Conservation (phyloP, 352 stramenopile species). For the Phytophthora tentaculata region DNA sequence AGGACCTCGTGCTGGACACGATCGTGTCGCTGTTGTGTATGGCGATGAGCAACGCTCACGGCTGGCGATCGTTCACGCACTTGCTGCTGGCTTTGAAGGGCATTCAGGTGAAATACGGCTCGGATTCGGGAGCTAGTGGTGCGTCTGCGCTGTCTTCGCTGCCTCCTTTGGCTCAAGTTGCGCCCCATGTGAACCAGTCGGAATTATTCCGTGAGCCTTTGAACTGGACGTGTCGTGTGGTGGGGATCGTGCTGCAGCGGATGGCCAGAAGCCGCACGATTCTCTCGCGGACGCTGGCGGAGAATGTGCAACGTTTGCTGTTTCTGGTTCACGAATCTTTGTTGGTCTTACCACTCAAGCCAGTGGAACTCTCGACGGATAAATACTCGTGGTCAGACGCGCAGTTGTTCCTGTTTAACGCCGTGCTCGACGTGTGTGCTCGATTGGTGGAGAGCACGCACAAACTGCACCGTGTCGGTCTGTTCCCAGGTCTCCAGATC, state of each 20-base stretch:
- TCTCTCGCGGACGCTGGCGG: slow-evolving; percentile 67
- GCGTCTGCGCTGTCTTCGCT: slow-evolving; percentile 23
- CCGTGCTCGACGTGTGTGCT: slow-evolving; percentile 75
- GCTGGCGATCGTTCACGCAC: slow-evolving; percentile 72
- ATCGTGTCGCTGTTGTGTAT: slow-evolving; percentile 82
- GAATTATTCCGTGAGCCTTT: slow-evolving; percentile 55
- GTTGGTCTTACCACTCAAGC: slow-evolving; percentile 41
- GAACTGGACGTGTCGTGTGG: slow-evolving; percentile 70
- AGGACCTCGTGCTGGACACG: slow-evolving; percentile 85
- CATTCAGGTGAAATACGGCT: slow-evolving; percentile 70
- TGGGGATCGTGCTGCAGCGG: slow-evolving; percentile 77
- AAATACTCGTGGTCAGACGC: slow-evolving; percentile 63
- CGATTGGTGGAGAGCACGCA: slow-evolving; percentile 81
- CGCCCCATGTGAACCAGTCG: slow-evolving; percentile 28
- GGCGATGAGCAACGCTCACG: slow-evolving; percentile 68
- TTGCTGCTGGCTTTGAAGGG: slow-evolving; percentile 66
- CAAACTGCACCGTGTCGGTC: slow-evolving; percentile 72
- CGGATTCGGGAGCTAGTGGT: not conserved
- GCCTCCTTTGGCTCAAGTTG: slow-evolving; percentile 34
- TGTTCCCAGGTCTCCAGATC: slow-evolving; percentile 75
- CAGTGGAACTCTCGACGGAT: slow-evolving; percentile 1
- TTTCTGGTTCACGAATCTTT: slow-evolving; percentile 74
- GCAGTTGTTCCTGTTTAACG: slow-evolving; percentile 74
- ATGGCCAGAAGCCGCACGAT: slow-evolving; percentile 82
- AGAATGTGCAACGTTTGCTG: slow-evolving; percentile 83